A percentile compares a stretch with the other conserved stretches of the same genome.
Conservation (phyloP, 2,329 filamentous ascomycete genomes). For the Chrysoporthe cubensis region DNA sequence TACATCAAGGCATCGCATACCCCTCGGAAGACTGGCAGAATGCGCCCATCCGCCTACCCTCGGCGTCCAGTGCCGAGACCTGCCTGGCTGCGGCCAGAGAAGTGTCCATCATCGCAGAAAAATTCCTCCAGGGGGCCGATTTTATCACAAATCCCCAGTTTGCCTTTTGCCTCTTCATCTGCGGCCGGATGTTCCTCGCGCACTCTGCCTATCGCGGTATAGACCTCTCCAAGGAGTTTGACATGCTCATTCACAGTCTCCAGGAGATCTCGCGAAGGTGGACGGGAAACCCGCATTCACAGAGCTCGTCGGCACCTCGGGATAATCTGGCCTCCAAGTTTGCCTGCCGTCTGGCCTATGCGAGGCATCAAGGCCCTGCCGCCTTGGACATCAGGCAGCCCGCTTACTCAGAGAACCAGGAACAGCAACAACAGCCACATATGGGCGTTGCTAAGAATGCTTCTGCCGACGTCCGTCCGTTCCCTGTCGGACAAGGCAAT, state of each 20-base stretch:
- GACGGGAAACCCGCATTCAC: slow-evolving; percentile 35
- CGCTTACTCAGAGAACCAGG: neutral
- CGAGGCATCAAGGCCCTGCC: neutral
- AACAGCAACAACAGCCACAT: neutral
- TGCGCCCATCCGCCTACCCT: slow-evolving; percentile 40
- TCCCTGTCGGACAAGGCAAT: neutral
- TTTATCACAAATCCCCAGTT: slow-evolving; percentile 40
- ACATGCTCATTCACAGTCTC: slow-evolving; percentile 40
- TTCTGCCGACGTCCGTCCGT: neutral
- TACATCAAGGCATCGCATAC: slow-evolving; percentile 47
- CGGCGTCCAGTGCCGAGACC: slow-evolving; percentile 44
- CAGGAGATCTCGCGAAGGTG: slow-evolving; percentile 43
- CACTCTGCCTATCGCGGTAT: slow-evolving; percentile 40
- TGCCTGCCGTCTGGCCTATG: neutral
- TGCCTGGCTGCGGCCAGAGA: slow-evolving; percentile 45
- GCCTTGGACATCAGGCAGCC: neutral
- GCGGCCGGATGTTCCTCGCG: slow-evolving; percentile 39
- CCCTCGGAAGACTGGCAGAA: slow-evolving; percentile 39
- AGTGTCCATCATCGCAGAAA: slow-evolving; percentile 42
- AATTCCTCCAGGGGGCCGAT: slow-evolving; percentile 38
- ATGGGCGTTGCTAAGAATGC: neutral
- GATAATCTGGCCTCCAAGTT: neutral
- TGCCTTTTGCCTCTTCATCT: slow-evolving; percentile 45
- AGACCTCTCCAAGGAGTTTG: slow-evolving; percentile 37
- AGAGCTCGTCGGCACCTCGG: neutral